phyloP scores from a whole-genome alignment of 2,329 filamentous ascomycete species.

The Venturia aucupariae region DNA sequence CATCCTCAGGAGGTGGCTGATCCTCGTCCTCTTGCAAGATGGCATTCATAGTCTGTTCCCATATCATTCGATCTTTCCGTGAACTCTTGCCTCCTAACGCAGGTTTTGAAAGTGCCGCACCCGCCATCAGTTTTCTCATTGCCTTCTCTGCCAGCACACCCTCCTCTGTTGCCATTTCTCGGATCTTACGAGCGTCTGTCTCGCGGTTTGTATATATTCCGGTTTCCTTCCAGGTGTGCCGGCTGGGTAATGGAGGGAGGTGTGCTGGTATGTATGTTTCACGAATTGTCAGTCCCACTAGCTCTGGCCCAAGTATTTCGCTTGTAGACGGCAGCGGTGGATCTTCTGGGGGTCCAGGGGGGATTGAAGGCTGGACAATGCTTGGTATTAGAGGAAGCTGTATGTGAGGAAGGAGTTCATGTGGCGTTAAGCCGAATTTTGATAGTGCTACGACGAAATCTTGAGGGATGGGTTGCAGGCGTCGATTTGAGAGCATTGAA shows the following conservation, averaged over 20 bases:
- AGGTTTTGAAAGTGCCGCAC: conserved; percentile 35
- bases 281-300: conserved; percentile 43
- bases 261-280: conserved; percentile 49
- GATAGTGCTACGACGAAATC: conserved; percentile 49
- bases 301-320: conserved; percentile 27
- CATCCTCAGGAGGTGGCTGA: conserved; percentile 18
- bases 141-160: conserved; percentile 57
- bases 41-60: conserved; percentile 38
- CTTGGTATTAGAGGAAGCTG: conserved; percentile 29
- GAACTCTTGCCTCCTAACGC: conserved; percentile 26
- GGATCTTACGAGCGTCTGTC: conserved; percentile 48
- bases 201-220: conserved; percentile 50
- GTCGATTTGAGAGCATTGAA: conserved; percentile 49
- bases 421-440: conserved; percentile 29
- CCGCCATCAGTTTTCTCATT: conserved; percentile 48
- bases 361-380: conserved; percentile 31
- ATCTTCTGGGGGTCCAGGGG: conserved; percentile 24
- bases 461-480: conserved; percentile 45
- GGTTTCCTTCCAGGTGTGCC: conserved; percentile 54
- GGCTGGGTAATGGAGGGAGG: conserved; percentile 53
- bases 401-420: conserved; percentile 33
- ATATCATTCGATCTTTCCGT: conserved; percentile 41
- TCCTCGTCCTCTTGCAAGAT: conserved; percentile 40
- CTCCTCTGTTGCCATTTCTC: conserved; percentile 56
- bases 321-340: conserved; percentile 10